Conservation (phyloP, 1,284 basidiomycete genomes). For the Ustilago cynodontis region DNA sequence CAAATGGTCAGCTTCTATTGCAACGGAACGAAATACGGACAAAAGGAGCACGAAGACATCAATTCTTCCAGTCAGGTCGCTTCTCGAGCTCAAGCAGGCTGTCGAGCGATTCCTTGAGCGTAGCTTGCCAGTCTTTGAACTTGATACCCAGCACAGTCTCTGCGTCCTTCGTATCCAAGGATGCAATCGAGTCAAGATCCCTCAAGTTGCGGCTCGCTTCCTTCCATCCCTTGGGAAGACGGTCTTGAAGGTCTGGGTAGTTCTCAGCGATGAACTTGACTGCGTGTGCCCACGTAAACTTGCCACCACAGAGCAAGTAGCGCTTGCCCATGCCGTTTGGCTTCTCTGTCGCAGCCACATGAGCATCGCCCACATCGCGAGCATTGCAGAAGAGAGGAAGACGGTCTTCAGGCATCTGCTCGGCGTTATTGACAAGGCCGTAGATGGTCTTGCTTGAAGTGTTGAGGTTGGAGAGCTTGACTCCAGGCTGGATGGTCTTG, state of each 20-base stretch:
- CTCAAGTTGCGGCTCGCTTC: slow-evolving; percentile 25
- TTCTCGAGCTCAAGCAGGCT: slow-evolving; percentile 57
- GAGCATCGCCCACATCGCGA: slow-evolving; percentile 62
- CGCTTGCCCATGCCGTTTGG: slow-evolving; percentile 49
- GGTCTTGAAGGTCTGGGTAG: slow-evolving; percentile 45
- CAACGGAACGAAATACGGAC: too few species aligned
- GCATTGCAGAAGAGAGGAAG: slow-evolving; percentile 69
- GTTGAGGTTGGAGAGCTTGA: slow-evolving; percentile 57
- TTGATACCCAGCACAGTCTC: slow-evolving; percentile 39
- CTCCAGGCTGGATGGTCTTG: slow-evolving; percentile 53
- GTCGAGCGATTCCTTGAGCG: slow-evolving; percentile 58
- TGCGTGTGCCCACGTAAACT: slow-evolving; percentile 59
- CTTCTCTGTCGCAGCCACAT: slow-evolving; percentile 59
- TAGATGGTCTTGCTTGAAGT: slow-evolving; percentile 62
- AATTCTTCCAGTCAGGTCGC: slow-evolving; percentile 43
- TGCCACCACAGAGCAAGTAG: slow-evolving; percentile 57
- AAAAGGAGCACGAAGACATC: too few species aligned
- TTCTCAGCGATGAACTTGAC: slow-evolving; percentile 49
- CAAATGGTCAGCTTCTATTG: too few species aligned
- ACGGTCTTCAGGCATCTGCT: slow-evolving; percentile 63
- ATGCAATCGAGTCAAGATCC: slow-evolving; percentile 33
- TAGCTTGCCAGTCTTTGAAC: slow-evolving; percentile 60
- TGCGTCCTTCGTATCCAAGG: slow-evolving; percentile 53
- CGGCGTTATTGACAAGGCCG: slow-evolving; percentile 52
- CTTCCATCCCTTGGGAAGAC: slow-evolving; percentile 63